A percentile compares a stretch with the other conserved stretches of the same genome.
Evolutionary conservation across 1,284 basidiomycete species (phyloP).

Genomic region (Gymnopus androsaceus): DNA sequence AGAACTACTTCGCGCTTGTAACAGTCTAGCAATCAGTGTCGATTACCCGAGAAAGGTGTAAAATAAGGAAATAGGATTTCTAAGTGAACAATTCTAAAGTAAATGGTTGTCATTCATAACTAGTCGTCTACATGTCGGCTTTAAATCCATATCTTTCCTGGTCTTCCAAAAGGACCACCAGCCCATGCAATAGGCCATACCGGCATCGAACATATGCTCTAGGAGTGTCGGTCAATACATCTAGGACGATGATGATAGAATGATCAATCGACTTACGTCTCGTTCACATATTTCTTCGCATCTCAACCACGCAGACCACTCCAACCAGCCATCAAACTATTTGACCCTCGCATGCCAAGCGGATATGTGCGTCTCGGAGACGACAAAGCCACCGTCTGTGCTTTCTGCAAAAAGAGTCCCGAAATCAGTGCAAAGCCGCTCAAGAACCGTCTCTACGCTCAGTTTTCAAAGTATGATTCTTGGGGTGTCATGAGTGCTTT

Average conservation of each 20-base stretch:
- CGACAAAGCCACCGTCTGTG: constrained; percentile 6
- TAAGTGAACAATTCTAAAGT: not conserved
- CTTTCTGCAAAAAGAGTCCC: constrained; percentile 24
- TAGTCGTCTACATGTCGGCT: constrained; percentile 5
- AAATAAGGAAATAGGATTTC: too few relatives aligned
- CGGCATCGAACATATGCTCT: constrained; percentile 18
- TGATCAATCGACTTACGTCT: constrained; percentile 17
- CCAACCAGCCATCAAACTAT: constrained; percentile 21
- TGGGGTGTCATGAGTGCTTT: constrained; percentile 18
- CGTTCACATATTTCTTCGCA: constrained; percentile 23
- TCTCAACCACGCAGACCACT: constrained; percentile 23
- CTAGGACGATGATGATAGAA: not conserved
- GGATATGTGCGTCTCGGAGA: not conserved
- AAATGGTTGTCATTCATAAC: not conserved
- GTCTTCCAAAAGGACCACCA: constrained; percentile 2
- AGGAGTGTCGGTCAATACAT: not conserved
- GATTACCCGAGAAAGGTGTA: too few relatives aligned
- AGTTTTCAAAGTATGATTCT: constrained; percentile 17
- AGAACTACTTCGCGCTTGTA: too few relatives aligned
- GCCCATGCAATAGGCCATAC: constrained; percentile 27
- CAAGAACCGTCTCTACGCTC: constrained; percentile 21
- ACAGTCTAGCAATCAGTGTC: too few relatives aligned
- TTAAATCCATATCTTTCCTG: not conserved
- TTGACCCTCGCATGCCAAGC: constrained; percentile 16
- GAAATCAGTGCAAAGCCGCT: constrained; percentile 23